Evolutionary conservation across 1,284 basidiomycete species (phyloP).

Genomic region (Tylopilus sp.): DNA sequence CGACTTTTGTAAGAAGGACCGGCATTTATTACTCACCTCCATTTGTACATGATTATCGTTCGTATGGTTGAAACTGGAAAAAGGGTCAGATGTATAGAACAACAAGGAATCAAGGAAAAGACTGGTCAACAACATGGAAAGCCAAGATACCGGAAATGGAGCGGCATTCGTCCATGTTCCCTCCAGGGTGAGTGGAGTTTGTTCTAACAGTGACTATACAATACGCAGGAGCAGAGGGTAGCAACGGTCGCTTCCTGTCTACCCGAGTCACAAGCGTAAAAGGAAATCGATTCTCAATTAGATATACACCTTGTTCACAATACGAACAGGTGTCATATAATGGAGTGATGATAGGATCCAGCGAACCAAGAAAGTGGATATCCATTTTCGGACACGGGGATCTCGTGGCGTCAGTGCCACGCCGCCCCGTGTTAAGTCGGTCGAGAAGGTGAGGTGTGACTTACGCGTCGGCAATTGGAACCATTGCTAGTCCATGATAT

Average conservation of each 20-base stretch:
- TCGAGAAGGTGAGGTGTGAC: constrained; percentile 32
- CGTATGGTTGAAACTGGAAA: constrained; percentile 76
- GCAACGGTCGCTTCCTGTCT: constrained; percentile 22
- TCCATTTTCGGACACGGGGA: constrained; percentile 13
- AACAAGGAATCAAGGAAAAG: background rate
- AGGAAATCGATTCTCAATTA: constrained; percentile 22
- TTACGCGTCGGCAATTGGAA: constrained; percentile 85
- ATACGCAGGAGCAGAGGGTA: constrained; percentile 15
- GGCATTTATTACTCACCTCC: constrained; percentile 49
- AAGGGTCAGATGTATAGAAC: constrained; percentile 8
- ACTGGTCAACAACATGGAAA: background rate
- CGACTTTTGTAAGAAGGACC: constrained; percentile 20
- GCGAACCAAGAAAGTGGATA: background rate
- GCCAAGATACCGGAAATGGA: background rate
- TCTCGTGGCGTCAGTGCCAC: constrained; percentile 20
- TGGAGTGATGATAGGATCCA: constrained; percentile 16
- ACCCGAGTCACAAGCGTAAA: constrained; percentile 11
- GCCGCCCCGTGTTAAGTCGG: constrained; percentile 4
- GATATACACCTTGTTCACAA: constrained; percentile 12
- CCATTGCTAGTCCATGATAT: constrained; percentile 83
- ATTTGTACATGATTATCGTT: constrained; percentile 75
- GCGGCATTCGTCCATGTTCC: background rate
- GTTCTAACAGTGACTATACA: constrained; percentile 10
- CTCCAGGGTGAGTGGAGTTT: background rate
- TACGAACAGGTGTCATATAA: constrained; percentile 13